Evolutionary conservation across 2,329 filamentous ascomycete genomes (phyloP), one percentile per base, ranked within the genome.

Genomic region (Amauroascus verrucosus): DNA sequence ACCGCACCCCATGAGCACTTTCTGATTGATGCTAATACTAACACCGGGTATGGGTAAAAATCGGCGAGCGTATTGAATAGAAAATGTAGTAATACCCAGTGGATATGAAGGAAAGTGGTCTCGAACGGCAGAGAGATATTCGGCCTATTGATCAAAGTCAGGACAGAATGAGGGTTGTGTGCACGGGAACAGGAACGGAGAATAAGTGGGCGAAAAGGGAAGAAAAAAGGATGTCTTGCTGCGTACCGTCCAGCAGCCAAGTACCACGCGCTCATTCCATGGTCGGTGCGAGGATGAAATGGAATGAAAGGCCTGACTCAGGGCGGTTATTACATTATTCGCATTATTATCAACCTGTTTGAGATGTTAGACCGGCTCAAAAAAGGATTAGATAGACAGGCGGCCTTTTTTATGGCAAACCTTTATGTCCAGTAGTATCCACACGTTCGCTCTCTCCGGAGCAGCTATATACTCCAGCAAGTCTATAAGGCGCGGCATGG

Each of bases 381-480:
- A 16, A 46, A 40, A 20, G 30, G 32, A 11, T 14, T 6, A 6
- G 8, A 11, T 32, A 32, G 28, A 11, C 6, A 32, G 28, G 30
- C 14, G 11, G 11, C 4, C 14, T 35, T 11, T 24, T 22, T 18
- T 45, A 13, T n/a, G 37, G 16, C n/a, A 32, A 14, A 30, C 83
- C 75, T 96, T 97, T 66, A 97, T 87, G 66, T 97, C 91, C 2
- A 97, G 73, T 56, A 96, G 69, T 5, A 93, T 62, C 90, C 90
- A 95, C 8, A 90, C 75, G 41, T 84, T 67, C 62, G 86, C 80
- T 37, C 78, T 66, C 0, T 76, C 83, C 0, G 83, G 83, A 59
- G 79, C 72, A 0, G 79, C 75, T 50, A 97, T 67, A 63, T 84
- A 91, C 55, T 80, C 75, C 7, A 96, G 73, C 51, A 96, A 71